Evolutionary conservation across 176 grass and related monocot species (phyloP).

Genomic region (Juncus inflexus): DNA sequence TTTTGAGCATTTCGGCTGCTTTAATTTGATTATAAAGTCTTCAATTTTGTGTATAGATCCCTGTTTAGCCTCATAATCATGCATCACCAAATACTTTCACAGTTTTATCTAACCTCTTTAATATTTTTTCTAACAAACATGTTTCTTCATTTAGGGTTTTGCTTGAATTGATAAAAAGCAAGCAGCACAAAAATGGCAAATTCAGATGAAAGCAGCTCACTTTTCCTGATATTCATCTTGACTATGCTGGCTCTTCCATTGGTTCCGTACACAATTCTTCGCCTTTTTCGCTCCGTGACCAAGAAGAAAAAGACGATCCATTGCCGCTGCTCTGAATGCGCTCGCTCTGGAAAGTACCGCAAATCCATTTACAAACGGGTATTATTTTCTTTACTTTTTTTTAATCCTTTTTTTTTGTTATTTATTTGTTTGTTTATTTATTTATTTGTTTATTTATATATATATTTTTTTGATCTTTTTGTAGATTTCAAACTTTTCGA

Average conservation of each 20-base stretch:
- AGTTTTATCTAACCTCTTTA: too few species aligned
- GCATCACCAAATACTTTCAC: too few species aligned
- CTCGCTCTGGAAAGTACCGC: conserved; percentile 78
- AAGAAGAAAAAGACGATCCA: conserved; percentile 86
- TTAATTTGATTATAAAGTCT: too few species aligned
- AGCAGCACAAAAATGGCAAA: conserved; percentile 49
- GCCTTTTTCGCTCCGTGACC: conserved; percentile 48
- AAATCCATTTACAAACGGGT: conserved; percentile 98
- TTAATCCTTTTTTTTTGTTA: too few species aligned
- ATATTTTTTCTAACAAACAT: too few species aligned
- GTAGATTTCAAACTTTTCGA: conserved; percentile 99
- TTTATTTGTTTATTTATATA: background rate
- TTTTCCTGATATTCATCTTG: conserved; percentile 92
- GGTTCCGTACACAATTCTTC: conserved; percentile 78
- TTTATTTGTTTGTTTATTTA: too few species aligned
- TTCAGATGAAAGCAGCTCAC: conserved; percentile 85
- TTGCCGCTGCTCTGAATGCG: conserved; percentile 78
- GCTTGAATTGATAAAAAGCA: background rate
- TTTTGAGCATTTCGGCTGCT: too few species aligned
- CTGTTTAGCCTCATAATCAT: too few species aligned
- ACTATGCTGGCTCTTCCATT: conserved; percentile 96
- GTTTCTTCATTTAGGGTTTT: background rate
- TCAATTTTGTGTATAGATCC: too few species aligned
- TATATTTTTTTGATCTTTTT: background rate
- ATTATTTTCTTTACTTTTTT: background rate